Conservation (phyloP, 305 asterid genomes). For the Fraxinus floribunda region DNA sequence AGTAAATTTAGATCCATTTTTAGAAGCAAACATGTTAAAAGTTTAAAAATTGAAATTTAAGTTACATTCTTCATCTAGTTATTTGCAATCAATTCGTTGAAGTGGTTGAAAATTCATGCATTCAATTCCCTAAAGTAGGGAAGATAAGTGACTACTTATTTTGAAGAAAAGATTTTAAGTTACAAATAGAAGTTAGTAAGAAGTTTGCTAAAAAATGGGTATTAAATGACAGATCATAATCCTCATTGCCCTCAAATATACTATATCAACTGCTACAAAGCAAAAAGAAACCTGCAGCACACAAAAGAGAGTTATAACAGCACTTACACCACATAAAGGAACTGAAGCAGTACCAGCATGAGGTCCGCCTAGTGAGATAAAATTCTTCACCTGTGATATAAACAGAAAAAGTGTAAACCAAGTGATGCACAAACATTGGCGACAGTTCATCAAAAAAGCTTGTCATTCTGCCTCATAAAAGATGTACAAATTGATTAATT, state of each 20-base stretch:
- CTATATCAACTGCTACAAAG: background rate
- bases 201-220: background rate
- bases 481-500: background rate
- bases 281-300: background rate
- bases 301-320: conserved; percentile 15
- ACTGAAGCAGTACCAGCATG: conserved; percentile 99
- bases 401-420: conserved; percentile 5
- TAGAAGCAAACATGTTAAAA: background rate
- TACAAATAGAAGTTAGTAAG: background rate
- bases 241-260: background rate
- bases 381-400: conserved; percentile 66
- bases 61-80: background rate
- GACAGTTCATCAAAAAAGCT: background rate
- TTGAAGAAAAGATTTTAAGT: background rate
- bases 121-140: background rate
- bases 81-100: background rate
- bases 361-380: conserved; percentile 88
- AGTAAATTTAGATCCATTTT: background rate
- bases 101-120: background rate
- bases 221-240: background rate
- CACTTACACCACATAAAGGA: conserved; percentile 95
- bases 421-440: background rate
- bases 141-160: background rate
- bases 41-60: background rate
- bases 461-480: background rate